These are phyloP conservation scores for Citrus trifoliata DNA, from an alignment of 345 rosid species.

Conservation along the genomic window DNA sequence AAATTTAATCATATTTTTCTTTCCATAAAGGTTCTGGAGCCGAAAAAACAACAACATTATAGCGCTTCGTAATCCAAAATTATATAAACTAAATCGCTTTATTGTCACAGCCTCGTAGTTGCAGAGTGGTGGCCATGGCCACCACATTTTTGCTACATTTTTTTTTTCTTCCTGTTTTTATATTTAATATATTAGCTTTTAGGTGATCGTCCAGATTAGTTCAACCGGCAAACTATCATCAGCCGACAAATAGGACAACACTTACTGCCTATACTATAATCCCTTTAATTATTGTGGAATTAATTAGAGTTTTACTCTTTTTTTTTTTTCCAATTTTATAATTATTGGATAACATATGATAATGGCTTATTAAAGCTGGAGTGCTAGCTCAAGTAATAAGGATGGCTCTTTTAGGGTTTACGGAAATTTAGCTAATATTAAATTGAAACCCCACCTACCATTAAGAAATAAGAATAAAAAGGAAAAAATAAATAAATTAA, in stretches of 20 bases:
- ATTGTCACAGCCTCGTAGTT: slow-evolving; percentile 8
- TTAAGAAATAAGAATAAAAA: not conserved
- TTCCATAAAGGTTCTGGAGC: not conserved
- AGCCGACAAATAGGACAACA: slow-evolving; percentile 19
- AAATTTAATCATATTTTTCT: not conserved
- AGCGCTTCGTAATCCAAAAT: not conserved
- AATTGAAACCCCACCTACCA: not conserved
- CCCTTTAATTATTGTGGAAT: not conserved
- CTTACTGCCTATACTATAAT: not conserved
- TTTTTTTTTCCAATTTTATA: not conserved
- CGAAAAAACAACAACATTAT: not conserved
- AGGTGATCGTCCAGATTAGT: slow-evolving; percentile 28
- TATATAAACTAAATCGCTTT: not conserved
- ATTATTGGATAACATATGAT: slow-evolving; percentile 8
- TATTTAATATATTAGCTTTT: not conserved
- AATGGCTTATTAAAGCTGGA: not conserved
- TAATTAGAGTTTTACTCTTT: not conserved
- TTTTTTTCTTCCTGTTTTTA: not conserved
- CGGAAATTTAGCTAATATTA: not conserved
- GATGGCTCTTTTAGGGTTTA: not conserved
- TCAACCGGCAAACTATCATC: slow-evolving; percentile 22
- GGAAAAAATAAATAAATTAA: too few relatives aligned
- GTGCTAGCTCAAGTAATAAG: not conserved
- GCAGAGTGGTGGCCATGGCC: not conserved
- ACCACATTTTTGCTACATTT: not conserved